Conservation (phyloP, 768 basidiomycete species). For the Trametes sanguinea region DNA sequence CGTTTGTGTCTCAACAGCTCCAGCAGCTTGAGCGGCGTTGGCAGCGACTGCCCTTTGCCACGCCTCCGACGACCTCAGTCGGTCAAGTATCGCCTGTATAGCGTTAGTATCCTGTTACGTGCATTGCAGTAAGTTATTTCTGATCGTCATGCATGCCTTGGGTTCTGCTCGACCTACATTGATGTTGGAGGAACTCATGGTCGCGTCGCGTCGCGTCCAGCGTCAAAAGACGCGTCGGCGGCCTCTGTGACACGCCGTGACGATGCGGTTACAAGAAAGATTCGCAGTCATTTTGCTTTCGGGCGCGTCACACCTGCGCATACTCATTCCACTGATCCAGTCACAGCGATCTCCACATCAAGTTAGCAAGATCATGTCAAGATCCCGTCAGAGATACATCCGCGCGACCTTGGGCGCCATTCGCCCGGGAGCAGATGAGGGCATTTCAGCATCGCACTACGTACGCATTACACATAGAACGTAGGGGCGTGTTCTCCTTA, state of each 20-base stretch:
- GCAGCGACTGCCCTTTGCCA: conserved; percentile 55
- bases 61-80: conserved; percentile 63
- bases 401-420: background rate
- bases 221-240: conserved; percentile 9
- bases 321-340: background rate
- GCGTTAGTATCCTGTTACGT: conserved; percentile 58
- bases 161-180: conserved; percentile 43
- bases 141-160: background rate
- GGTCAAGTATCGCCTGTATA: conserved; percentile 71
- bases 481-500: background rate
- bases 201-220: conserved; percentile 5
- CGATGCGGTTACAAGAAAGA: conserved; percentile 1
- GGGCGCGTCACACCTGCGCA: background rate
- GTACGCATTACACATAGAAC: conserved; percentile 12
- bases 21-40: background rate
- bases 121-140: background rate
- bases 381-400: background rate
- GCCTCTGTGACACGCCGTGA: conserved; percentile 9
- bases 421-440: background rate
- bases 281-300: too few species aligned
- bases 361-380: background rate
- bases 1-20: background rate
- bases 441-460: background rate
- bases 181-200: conserved; percentile 56
- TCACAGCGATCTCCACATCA: conserved; percentile 9